Base-by-base conservation (phyloP, 75 land plant species). In the Selaginella tamariscina region DNA sequence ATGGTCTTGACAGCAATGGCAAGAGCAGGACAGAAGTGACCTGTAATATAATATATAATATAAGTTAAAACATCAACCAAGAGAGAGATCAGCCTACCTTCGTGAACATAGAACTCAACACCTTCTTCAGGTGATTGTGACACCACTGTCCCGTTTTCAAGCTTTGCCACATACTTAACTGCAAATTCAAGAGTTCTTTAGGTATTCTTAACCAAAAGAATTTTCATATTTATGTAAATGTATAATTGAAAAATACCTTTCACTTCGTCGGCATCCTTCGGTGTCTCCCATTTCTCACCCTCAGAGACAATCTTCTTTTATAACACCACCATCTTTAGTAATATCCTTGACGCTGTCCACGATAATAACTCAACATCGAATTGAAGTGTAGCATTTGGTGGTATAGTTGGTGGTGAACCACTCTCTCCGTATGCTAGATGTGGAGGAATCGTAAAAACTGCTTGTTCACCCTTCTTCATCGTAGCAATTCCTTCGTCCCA, bases 291-390 rank as follows among this genome's bases (percentile, higher is more conserved):
- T 31, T 80, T 80, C 30, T 80, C 72, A 23, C 87, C 87, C 31
- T 82, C 85, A 33, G 29, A 68, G 0, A 77, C 27, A 27, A 80
- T 64, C 44, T 82, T 85, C 82, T 82, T 85, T n/a, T 28, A 85
- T 56, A 23, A 85, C 70, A 28, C 85, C 85, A 74, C 87, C 85
- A 82, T 82, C 87, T 32, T 78, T 73, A 59, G 77, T 77, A 32
- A 85, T 74, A 54, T 82, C 85, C 32, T 77, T 85, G 20, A 82
- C 76, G 54, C 78, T 84, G 20, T 74, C 96, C 96, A 87, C 1
- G 91, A 90, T 2, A 84, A 69, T 29, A 90, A 56, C 69, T 90
- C 96, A 28, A 87, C 86, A 56, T 90, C 88, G 67, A 85, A 84
- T 39, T 80, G 74, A 0, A 90, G 82, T 33, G 96, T 86, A 2